Base-by-base conservation (phyloP, 2,329 filamentous ascomycete species). In the Cytospora piceicola region DNA sequence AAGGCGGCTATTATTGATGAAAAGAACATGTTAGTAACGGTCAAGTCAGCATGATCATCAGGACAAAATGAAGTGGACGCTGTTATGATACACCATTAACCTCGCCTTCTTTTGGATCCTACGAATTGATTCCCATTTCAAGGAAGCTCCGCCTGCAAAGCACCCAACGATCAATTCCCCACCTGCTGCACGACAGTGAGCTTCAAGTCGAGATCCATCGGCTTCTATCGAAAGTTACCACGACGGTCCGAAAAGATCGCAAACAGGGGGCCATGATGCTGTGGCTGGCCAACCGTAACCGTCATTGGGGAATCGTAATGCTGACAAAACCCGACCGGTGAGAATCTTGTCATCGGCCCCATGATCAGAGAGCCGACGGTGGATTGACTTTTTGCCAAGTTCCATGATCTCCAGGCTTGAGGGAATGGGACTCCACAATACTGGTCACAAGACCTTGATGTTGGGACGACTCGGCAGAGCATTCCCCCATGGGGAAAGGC, bases 1-100 rank as follows among this genome's bases (percentile, higher is more conserved):
- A 68, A 30, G 65, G 67, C 11, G 67, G 67, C 24, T 68, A 67
- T 34, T 67, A 68, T 52, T 68, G 51, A 67, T n/a, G n/a, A 9
- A 24, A 24, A 11, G 5, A 24, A 22, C 12, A 49, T 14, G 46
- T 9, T 3, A 12, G 46, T 20, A 1, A 49, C n/a, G n/a, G 61
- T 57, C 6, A 12, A 8, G 8, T 29, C 8, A 39, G 24, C n/a
- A 57, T 49, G 20, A 32, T 9, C 51, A 12, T 22, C 59, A 55
- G 29, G 24, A 9, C 9, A n/a, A 24, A 14, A 12, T 29, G 29
- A 12, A 14, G 46, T 24, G 4, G 8, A 22, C 3, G 11, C 24
- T 24, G 3, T 36, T 6, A 27, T 27, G 61, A 34, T 58, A 53
- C 30, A 42, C 42, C 58, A 9, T 9, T 36, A 51, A 24, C 24